Base-by-base conservation (phyloP, 192 early-diverging fungal genomes). In the Entophlyctis luteolus region DNA sequence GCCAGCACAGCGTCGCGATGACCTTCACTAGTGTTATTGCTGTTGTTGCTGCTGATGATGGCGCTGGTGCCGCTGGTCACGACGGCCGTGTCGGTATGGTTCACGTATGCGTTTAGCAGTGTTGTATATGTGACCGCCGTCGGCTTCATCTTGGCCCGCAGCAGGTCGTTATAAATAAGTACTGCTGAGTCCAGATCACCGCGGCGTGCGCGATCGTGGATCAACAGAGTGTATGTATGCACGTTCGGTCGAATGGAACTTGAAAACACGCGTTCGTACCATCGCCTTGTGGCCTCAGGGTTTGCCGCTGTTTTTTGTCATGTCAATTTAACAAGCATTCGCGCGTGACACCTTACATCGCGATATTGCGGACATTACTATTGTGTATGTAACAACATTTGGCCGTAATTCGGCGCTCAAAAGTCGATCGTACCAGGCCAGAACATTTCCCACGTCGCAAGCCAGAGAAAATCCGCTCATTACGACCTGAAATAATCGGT, bases 241-340 rank as follows among this genome's bases (percentile, higher is more conserved):
- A 71, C 60, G 62, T 71, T 71, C 14, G 70, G 70, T 8, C 33
- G 47, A 4, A 71, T 29, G 6, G n/a, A 42, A 23, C 59, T 54
- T 3, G 60, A 65, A 46, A 71, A 71, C 4, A 71, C 29, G n/a
- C 57, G 55, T 12, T 71, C 70, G 60, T 50, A 71, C 70, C 70
- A 71, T 28, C 60, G 38, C n/a, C 70, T 36, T 27, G 60, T 55
- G n/a, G 59, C 60, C 49, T 71, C 70, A 3, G 70, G 48, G 35
- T 71, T 59, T 3, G 52, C 33, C 4, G 60, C 38, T 63, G 27
- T n/a, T 16, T 16, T 42, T 16, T 47, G 45, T 47, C 45, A 47
- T 14, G 52, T 23, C 16, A 53, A 42, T 12, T 42, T 42, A 53
- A 28, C 52, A 28, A 22, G 25, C 3, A 3, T 28, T 23, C 4